Base-by-base conservation (phyloP, 768 basidiomycete genomes). In the Rhodotorula sphaerocarpa region DNA sequence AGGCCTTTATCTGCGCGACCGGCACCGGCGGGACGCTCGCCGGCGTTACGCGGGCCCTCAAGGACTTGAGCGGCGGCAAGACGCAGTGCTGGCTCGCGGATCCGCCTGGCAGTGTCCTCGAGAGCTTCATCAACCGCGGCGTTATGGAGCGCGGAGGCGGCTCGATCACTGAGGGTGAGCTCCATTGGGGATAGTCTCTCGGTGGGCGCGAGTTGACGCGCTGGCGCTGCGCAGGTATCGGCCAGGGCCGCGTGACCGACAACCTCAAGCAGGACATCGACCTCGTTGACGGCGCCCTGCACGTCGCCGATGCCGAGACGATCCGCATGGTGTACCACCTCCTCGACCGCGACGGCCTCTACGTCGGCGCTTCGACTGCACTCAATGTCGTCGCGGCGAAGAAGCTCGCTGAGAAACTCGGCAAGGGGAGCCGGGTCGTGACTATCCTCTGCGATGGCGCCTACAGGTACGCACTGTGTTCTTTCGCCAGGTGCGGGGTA, bases 11-110 rank as follows among this genome's bases (percentile, higher is more conserved):
- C 57, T 96, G 92, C 73, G 77, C 90, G 27, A 96, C 95, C 0
- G 95, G 95, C 0, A 99, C 95, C 0, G 95, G 93, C 9, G 95
- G 95, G 0, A 96, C 93, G 0, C 78, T 99, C 23, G 92, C 93
- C 11, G 95, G 95, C 39, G 82, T 83, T 3, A 89, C 91, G 15
- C 83, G 82, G 70, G 88, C 81, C 72, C 74, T 99, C 74, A 87
- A 86, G 75, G 90, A 95, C 77, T 84, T 82, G 77, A 88, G 85
- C 66, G 87, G 86, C 12, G 86, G 82, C 74, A 68, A 70, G 50
- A 83, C 85, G 15, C 87, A 97, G 76, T 80, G 88, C 56, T 97
- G 88, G 88, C 78, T 99, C 36, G 95, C 95, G 20, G 95, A 99
- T 72, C 95, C 95, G 20, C 95, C 95, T 0, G 95, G 95, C 44